Evolutionary conservation across 2,329 filamentous ascomycete species (phyloP).

Genomic region (Botryotinia convoluta): DNA sequence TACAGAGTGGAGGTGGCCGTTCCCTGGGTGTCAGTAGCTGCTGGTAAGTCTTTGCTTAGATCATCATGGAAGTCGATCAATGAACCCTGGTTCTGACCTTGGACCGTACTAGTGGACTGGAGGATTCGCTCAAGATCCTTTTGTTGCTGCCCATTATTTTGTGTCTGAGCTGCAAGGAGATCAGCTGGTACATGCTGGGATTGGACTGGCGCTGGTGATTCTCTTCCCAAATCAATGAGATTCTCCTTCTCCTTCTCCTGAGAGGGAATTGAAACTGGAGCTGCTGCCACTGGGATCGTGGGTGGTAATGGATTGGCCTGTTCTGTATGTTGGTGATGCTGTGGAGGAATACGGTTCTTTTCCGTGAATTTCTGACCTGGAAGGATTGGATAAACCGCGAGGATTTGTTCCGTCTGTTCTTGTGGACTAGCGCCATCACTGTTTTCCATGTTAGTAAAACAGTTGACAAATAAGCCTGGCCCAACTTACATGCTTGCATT

Average conservation of each 20-base stretch:
- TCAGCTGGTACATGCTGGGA: constrained; percentile 27
- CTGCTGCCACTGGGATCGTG: constrained; percentile 13
- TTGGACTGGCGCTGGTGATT: constrained; percentile 17
- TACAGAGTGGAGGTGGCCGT: constrained; percentile 22
- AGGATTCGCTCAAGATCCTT: constrained; percentile 35
- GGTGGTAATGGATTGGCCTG: constrained; percentile 21
- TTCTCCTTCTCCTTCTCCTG: constrained; percentile 39
- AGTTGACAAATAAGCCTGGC: neutral
- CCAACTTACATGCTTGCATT: constrained; percentile 72
- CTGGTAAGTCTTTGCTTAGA: constrained; percentile 50
- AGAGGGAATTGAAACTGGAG: constrained; percentile 17
- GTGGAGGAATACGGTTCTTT: constrained; percentile 56
- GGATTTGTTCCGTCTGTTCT: constrained; percentile 75
- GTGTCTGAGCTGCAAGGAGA: constrained; percentile 31
- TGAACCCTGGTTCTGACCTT: constrained; percentile 19
- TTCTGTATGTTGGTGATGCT: constrained; percentile 26
- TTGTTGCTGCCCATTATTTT: constrained; percentile 32
- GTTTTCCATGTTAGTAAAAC: constrained; percentile 22
- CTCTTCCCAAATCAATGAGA: constrained; percentile 58
- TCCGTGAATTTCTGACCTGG: constrained; percentile 65
- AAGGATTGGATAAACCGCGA: constrained; percentile 81
- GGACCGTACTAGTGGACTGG: constrained; percentile 28
- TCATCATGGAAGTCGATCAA: constrained; percentile 55
- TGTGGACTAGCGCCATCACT: constrained; percentile 65
- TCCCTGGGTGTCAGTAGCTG: constrained; percentile 21